Base-by-base conservation (phyloP, 164 flowering plant species). In the Chimonanthus salicifolius region DNA sequence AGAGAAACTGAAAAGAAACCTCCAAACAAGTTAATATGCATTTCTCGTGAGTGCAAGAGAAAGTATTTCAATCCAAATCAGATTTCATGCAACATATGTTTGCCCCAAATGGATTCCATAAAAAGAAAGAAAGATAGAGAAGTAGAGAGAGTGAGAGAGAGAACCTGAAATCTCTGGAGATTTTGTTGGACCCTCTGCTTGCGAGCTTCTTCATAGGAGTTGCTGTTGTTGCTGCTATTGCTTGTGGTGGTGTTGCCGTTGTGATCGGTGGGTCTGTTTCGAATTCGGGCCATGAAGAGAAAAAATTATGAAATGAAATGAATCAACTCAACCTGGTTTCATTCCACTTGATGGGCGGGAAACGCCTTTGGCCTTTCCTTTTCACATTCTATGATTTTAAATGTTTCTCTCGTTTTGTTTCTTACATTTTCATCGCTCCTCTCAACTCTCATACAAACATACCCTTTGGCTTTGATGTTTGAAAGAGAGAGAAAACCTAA, bases 191-290 rank as follows among this genome's bases (percentile, higher is more conserved):
- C 74, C 20, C 84, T 83, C 72, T 77, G 84, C 73, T 79, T 81
- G 50, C 90, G 86, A 84, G 78, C 83, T 70, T 87, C 85, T 70
- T 86, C 88, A 64, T 86, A 87, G 18, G 72, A 70, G 70, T 77
- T 82, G 72, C 44, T 47, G 16, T 20, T 76, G 58, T 66, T 54
- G 70, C 15, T 33, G 33, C 33, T 33, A 33, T 33, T 54, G 60
- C 5, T 54, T 13, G 4, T 13, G 16, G 60, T 15, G 16, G 11
- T 54, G 60, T 54, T 54, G 11, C 60, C 16, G n/a, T 15, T 54
- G 33, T 33, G 33, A 33, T 33, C 33, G 33, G 33, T 33, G 33
- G 33, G 33, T 54, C 5, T 54, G 60, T 54, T 54, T 10, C 60
- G 60, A 11, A 54, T 54, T 54, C 60, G 11, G 60, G 60, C 60